A percentile compares a stretch with the other conserved stretches of the same genome.
phyloP scores from a whole-genome alignment of 768 basidiomycete species.

The Tulasnella sp. region DNA sequence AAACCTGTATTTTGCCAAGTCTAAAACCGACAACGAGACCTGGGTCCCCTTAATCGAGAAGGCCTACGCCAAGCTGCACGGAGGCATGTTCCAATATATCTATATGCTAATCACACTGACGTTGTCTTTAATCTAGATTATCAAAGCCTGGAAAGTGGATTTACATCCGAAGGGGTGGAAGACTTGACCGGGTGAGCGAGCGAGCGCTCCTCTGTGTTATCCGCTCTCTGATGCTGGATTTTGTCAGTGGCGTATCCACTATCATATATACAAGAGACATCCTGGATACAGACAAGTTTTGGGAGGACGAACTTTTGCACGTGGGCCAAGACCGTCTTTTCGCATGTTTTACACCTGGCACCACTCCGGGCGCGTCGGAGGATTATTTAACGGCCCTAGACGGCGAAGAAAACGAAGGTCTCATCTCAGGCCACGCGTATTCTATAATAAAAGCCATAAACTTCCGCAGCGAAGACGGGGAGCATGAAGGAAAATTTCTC shows the following conservation, averaged over 20 bases:
- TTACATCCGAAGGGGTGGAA: slow-evolving; percentile 51
- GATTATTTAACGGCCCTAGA: slow-evolving; percentile 39
- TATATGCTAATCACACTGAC: slow-evolving; percentile 33
- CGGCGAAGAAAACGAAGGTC: slow-evolving; percentile 42
- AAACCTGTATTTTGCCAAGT: slow-evolving; percentile 49
- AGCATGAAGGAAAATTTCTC: background rate
- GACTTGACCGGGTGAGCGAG: slow-evolving; percentile 54
- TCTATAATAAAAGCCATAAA: slow-evolving; percentile 48
- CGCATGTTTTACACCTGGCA: slow-evolving; percentile 46
- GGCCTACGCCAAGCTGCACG: slow-evolving; percentile 57
- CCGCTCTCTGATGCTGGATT: background rate
- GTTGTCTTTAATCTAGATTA: slow-evolving; percentile 52
- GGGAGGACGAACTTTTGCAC: slow-evolving; percentile 51
- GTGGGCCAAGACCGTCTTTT: slow-evolving; percentile 52
- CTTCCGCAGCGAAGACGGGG: slow-evolving; percentile 29
- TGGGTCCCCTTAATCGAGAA: slow-evolving; percentile 62
- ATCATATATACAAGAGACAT: slow-evolving; percentile 44
- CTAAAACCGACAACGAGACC: slow-evolving; percentile 47
- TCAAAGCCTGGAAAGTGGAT: slow-evolving; percentile 44
- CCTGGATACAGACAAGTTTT: slow-evolving; percentile 50
- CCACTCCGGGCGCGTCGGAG: slow-evolving; percentile 40
- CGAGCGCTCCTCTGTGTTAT: background rate
- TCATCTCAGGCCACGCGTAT: slow-evolving; percentile 43
- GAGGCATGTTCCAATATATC: slow-evolving; percentile 42
- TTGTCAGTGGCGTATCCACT: slow-evolving; percentile 18